Evolutionary conservation across 306 rosid genomes (phyloP), one percentile per base, ranked within the genome.

Genomic region (Rubus parviflorus): DNA sequence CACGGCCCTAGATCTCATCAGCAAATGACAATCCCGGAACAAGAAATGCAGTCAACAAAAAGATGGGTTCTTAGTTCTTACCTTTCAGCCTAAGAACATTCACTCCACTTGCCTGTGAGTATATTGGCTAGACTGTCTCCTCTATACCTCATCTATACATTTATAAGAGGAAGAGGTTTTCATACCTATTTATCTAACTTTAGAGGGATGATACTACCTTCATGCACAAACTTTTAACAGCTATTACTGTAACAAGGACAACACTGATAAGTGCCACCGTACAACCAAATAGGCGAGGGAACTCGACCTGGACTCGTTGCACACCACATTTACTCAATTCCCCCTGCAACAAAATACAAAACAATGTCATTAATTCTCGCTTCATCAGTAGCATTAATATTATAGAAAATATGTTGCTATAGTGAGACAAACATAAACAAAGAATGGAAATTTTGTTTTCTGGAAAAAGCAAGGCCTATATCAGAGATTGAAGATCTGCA

Each of bases 261-360:
- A 89, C 77, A 83, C 89, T 81, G 10, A 86, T 56, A 38, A 95
- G 85, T 6, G 91, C 96, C 90, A 95, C 97, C 87, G 89, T 89
- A 58, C 88, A 92, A 79, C 91, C 92, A 82, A 83, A 92, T 53
- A 95, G 77, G 78, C 85, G 85, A 45, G 99, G 97, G 79, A 92
- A 92, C 49, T 97, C 97, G 0, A 83, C 88, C 70, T 89, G 94
- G 54, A 90, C 88, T 51, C 53, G 85, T 77, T 80, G 84, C 69
- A 86, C 81, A 35, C 87, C 83, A 80, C 72, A 79, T 65, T 70
- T 77, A 67, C 86, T 81, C 86, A 92, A 79, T 70, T 86, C 87
- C 23, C 83, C 82, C 97, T 95, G 91, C 78, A 47, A 46, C 1
- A 17, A 67, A 42, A 15, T 14, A 20, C 49, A 66, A 22, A 16